Base-by-base conservation (phyloP, 495 filamentous ascomycete species). In the Trichoderma asperelloides region DNA sequence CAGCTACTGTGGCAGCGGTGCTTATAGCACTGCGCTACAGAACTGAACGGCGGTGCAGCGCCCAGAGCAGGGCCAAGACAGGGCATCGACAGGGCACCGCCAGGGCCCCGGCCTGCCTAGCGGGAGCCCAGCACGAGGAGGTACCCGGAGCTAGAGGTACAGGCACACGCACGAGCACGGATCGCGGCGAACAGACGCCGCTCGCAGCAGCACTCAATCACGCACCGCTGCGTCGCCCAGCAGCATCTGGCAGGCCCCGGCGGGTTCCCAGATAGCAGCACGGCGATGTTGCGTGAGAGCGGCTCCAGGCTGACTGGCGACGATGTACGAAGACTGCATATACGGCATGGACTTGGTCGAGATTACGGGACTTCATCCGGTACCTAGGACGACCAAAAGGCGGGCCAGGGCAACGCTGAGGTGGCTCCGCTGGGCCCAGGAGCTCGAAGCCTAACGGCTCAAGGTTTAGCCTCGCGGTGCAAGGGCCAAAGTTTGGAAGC, bases 341-440 rank as follows among this genome's bases (percentile, higher is more conserved):
- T n/a, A n/a, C n/a, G n/a, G n/a, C n/a, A 16, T 47, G 43, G 13
- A 3, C 25, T 12, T 25, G 55, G 55, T 27, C 23, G 23, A 60
- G 12, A 27, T 60, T 60, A 60, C 55, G 55, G 55, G 55, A 60
- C 55, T 25, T 60, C 23, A 13, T 60, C 55, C 55, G 55, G 55
- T 60, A 60, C 55, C 55, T 27, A 15, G 23, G 55, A 60, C 55
- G 55, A 60, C 55, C 27, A 60, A 60, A 60, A 60, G 55, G 55
- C 55, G 55, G 55, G 55, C 55, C 55, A 60, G 55, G 55, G 55
- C 55, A 60, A 13, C 55, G 55, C 55, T 55, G 49, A 37, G 43
- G 43, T 47, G 49, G n/a, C 49, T 55, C 49, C 55, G 55, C 55
- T 25, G 27, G 55, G 55, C 55, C 55, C 30, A 60, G 55, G 55